A percentile compares a stretch with the other conserved stretches of the same genome.
Evolutionary conservation across 169 alveolate genomes (phyloP).

Genomic region (Plasmodium cynomolgi): DNA sequence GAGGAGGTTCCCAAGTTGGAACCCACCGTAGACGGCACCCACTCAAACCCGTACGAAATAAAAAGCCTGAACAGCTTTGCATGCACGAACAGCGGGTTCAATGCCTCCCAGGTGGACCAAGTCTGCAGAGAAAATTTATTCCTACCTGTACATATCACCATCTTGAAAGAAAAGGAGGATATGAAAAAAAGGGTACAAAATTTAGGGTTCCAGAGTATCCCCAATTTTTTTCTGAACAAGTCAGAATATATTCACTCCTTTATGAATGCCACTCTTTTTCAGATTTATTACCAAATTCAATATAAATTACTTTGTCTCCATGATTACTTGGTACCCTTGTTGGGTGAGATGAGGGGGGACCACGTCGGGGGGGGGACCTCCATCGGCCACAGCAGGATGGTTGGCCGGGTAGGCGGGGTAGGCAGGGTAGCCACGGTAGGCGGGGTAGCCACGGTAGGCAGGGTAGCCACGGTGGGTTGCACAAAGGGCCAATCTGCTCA

Average conservation of each 20-base stretch:
- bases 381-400: neutral
- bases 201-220: conserved; percentile 1
- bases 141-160: conserved; percentile 23
- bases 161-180: conserved; percentile 7
- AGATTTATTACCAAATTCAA: conserved; percentile 29
- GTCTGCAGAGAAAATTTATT: conserved; percentile 21
- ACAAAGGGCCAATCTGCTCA: neutral
- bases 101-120: neutral
- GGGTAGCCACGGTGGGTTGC: neutral
- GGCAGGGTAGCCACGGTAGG: neutral
- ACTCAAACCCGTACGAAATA: conserved; percentile 22
- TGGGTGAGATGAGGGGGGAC: neutral
- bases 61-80: conserved; percentile 17
- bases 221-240: conserved; percentile 44
- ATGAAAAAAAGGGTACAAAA: conserved; percentile 19
- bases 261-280: conserved; percentile 53
- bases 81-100: conserved; percentile 7
- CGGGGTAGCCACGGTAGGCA: no score
- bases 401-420: neutral
- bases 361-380: neutral
- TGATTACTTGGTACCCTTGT: neutral
- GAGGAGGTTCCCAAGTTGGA: neutral
- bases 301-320: conserved; percentile 6
- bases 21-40: neutral
- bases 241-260: conserved; percentile 42